A percentile compares a stretch with the other conserved stretches of the same genome.
Conservation (phyloP, 306 rosid species). For the Erythrophleum fordii region DNA sequence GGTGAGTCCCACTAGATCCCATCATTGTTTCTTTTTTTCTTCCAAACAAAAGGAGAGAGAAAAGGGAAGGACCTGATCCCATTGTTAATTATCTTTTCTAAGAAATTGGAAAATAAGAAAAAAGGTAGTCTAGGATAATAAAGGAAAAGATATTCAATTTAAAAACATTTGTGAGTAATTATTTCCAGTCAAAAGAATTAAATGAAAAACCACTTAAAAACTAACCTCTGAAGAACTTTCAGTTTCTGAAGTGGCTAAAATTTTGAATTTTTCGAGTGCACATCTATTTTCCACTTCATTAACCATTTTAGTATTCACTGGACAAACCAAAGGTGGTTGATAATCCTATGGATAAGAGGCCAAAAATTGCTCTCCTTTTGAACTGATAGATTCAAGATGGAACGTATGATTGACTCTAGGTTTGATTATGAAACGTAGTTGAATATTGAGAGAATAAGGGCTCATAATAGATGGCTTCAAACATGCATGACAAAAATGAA, state of each 20-base stretch:
- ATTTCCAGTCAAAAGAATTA: not conserved
- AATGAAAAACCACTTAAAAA: slow-evolving; percentile 25
- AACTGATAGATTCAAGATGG: slow-evolving; percentile 51
- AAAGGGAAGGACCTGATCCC: too few species aligned
- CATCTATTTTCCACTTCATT: slow-evolving; percentile 54
- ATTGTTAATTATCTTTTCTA: not conserved
- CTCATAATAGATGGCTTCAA: slow-evolving; percentile 11
- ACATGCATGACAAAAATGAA: not conserved
- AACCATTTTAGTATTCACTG: slow-evolving; percentile 66
- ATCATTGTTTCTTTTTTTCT: too few species aligned
- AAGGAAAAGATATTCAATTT: not conserved
- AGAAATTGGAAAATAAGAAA: not conserved
- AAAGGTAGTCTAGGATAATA: not conserved
- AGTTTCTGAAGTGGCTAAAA: slow-evolving; percentile 47
- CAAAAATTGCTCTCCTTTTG: slow-evolving; percentile 72
- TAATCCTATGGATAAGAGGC: slow-evolving; percentile 65
- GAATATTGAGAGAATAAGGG: slow-evolving; percentile 26
- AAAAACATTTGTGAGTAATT: not conserved
- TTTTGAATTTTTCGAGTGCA: slow-evolving; percentile 55
- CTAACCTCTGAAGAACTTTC: slow-evolving; percentile 77
- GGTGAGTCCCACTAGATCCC: too few species aligned
- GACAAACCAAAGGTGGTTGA: slow-evolving; percentile 72
- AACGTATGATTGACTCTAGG: slow-evolving; percentile 22
- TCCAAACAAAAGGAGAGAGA: too few species aligned
- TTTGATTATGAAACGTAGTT: slow-evolving; percentile 16